Evolutionary conservation across 768 basidiomycete species (phyloP), one percentile per base, ranked within the genome.

Genomic region (Rhodotorula taiwanensis): DNA sequence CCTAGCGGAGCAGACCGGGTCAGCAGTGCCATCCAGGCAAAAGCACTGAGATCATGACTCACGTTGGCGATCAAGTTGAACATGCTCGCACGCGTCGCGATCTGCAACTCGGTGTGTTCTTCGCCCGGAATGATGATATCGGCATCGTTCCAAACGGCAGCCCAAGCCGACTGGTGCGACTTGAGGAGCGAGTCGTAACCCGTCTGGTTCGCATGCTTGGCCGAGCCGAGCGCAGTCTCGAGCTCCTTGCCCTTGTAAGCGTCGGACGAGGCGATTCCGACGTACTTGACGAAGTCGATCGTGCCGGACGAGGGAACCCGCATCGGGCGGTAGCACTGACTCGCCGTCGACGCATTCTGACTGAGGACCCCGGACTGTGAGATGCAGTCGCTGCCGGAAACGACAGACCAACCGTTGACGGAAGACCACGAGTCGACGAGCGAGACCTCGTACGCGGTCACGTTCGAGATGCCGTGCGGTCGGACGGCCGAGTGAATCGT

Each of bases 191-290:
- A 25, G 5, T 52, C 50, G 51, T 48, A 68, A 0, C 67, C 62
- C 23, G 47, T 62, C 42, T 23, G 18, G 33, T 55, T 62, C 0
- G 56, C 66, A 3, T 31, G 21, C 3, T 14, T 27, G 7, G 62
- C 58, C 2, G 55, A 28, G 1, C 36, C 10, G 27, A 64, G 47
- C 5, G 68, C 60, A 4, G 63, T 65, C 34, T 30, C 30, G 4
- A 49, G 33, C 48, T 58, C 67, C 2, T 16, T n/a, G 9, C 53
- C 68, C 20, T 57, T 43, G 63, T 28, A 69, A 4, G 62, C 60
- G 36, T 69, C 68, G 39, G 44, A 44, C 28, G 63, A 62, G 11
- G 68, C 68, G 60, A 69, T 65, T 14, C 68, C 68, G 39, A 69
- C 68, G 34, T 43, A 69, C 45, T 69, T 69, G 57, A 60, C n/a